These are phyloP conservation scores for Setaria italica DNA, from an alignment of 202 grass and related monocot species.

Conservation along the genomic window DNA sequence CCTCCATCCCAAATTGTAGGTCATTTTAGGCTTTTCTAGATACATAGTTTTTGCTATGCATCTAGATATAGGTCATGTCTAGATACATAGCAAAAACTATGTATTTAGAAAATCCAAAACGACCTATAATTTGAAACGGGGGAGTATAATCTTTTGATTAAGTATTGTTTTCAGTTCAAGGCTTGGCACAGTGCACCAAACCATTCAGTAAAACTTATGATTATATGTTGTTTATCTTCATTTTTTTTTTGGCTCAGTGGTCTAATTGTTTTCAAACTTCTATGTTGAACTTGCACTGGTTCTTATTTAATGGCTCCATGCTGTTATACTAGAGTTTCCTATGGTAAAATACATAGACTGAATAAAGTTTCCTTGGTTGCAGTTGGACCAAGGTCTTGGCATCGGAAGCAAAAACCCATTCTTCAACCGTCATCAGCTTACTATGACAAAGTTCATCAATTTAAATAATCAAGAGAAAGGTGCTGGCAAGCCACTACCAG, in stretches of 20 bases:
- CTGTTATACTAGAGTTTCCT: background rate
- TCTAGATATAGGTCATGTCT: too few species aligned
- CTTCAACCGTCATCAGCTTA: constrained; percentile 96
- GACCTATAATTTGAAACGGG: too few species aligned
- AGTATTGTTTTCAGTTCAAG: constrained; percentile 2
- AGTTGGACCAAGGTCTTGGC: constrained; percentile 97
- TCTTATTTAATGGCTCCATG: constrained; percentile 16
- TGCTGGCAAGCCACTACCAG: constrained; percentile 74
- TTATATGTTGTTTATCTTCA: background rate
- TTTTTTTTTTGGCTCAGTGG: constrained; percentile 1
- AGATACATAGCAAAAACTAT: too few species aligned
- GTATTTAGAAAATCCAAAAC: too few species aligned
- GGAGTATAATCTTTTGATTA: constrained; percentile 22
- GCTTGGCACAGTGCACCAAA: background rate
- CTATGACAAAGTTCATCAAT: constrained; percentile 82
- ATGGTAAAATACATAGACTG: constrained; percentile 12
- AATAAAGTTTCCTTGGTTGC: constrained; percentile 37
- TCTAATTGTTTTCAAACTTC: background rate
- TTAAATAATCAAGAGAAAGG: constrained; percentile 88
- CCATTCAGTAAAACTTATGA: background rate
- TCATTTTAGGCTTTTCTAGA: too few species aligned
- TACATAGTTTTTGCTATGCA: too few species aligned
- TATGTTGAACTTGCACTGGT: background rate
- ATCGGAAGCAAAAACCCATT: constrained; percentile 93
- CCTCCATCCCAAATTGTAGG: too few species aligned